Evolutionary conservation across 2,329 filamentous ascomycete species (phyloP), one percentile per base, ranked within the genome.

Genomic region (Pyrenochaeta sp.): DNA sequence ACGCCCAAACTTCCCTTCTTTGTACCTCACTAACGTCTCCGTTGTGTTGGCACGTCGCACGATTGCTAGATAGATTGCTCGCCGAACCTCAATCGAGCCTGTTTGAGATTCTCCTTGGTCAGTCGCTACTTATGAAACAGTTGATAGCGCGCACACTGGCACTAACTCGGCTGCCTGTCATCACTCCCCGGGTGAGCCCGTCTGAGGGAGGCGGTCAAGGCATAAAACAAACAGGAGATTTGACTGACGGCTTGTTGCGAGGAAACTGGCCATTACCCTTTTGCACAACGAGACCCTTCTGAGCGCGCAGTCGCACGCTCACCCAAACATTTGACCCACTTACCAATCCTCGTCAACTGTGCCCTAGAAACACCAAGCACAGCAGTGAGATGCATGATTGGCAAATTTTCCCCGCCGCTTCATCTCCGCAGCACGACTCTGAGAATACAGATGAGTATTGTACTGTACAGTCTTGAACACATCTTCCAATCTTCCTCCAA

Each of bases 401-500:
- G 10, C 19, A 24, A 15, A 9, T 3, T 22, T 42, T 30, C 46
- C 19, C 30, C 46, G 46, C 46, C 24, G 25, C 44, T 36, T 15
- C 32, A 36, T 36, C 12, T 15, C 28, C 32, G 12, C 12, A 43
- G 10, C 6, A 10, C 40, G 40, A 6, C 12, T 9, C 13, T n/a
- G 40, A 43, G 40, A 15, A 25, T 8, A 27, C 40, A 43, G 24
- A 27, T 25, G 32, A n/a, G 36, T 39, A 8, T 32, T 39, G 46
- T 27, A 37, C 46, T 39, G 46, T 27, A 37, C 46, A 27, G 34
- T 36, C 12, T 24, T 39, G 46, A 49, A 49, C 46, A 15, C 12
- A 25, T 2, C 5, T n/a, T 34, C 13, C 46, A 49, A 49, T 49
- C 4, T 49, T 49, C 46, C 46, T 49, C 46, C 46, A 49, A 49